A percentile compares a stretch with the other conserved stretches of the same genome.
These are phyloP conservation scores for Lablab purpureus DNA, from an alignment of 306 rosid genomes.

Conservation along the genomic window DNA sequence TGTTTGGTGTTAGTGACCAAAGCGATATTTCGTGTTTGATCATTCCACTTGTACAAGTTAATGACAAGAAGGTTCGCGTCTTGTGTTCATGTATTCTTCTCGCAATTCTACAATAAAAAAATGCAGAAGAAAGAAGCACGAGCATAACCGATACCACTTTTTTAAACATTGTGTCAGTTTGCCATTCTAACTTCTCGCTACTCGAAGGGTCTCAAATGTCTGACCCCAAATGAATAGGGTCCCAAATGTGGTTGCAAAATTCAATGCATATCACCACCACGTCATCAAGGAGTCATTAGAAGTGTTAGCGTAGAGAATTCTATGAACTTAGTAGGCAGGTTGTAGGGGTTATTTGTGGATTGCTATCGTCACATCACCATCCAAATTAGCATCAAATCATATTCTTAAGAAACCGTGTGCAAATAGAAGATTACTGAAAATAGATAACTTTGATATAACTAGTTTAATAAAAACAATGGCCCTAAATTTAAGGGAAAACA, in stretches of 20 bases:
- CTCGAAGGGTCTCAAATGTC: neutral
- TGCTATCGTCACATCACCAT: neutral
- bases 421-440: neutral
- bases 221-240: neutral
- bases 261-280: constrained; percentile 8
- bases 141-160: neutral
- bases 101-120: neutral
- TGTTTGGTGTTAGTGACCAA: neutral
- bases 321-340: neutral
- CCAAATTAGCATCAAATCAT: neutral
- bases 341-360: neutral
- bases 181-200: neutral
- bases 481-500: neutral
- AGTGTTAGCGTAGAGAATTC: neutral
- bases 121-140: neutral
- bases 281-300: constrained; percentile 2
- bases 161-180: neutral
- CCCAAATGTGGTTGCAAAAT: neutral
- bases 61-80: neutral
- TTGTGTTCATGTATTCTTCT: neutral
- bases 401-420: neutral
- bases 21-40: neutral
- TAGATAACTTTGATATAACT: neutral
- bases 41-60: neutral
- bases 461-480: neutral